Evolutionary conservation across 148 eudicot genomes (phyloP).

Genomic region (Rhododendron ovatum): DNA sequence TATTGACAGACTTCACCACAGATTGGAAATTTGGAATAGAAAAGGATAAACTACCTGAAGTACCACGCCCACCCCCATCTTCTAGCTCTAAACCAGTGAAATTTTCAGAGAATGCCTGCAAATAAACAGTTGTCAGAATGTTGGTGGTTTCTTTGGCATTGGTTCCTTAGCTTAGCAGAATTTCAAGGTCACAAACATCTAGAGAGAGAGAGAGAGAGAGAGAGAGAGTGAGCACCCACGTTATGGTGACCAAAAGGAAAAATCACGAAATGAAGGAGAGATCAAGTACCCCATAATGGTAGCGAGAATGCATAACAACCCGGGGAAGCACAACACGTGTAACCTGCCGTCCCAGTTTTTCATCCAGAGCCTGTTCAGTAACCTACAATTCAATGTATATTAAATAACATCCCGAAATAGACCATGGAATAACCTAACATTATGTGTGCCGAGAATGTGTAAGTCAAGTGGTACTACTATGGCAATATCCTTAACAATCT

Average conservation of each 20-base stretch:
- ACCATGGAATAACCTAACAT: neutral
- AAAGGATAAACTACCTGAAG: constrained; percentile 68
- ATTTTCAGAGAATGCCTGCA: constrained; percentile 87
- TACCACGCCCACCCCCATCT: constrained; percentile 99
- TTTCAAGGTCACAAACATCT: neutral
- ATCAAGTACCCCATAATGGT: constrained; percentile 80
- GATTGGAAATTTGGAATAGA: neutral
- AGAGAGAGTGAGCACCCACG: neutral
- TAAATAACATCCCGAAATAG: neutral
- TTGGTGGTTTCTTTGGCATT: neutral
- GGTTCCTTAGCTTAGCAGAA: neutral
- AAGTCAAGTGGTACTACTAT: neutral
- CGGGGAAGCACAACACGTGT: constrained; percentile 97
- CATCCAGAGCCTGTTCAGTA: constrained; percentile 66
- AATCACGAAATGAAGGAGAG: neutral
- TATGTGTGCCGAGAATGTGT: no score
- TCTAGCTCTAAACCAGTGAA: constrained; percentile 98
- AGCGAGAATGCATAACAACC: constrained; percentile 91
- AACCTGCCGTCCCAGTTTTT: constrained; percentile 75
- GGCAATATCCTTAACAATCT: neutral
- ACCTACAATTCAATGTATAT: constrained; percentile 45
- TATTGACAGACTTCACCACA: neutral
- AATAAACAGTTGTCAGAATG: constrained; percentile 3
- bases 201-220: neutral
- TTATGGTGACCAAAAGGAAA: neutral